Percentiles rank a stretch among this genome's conserved stretches.
Conservation (phyloP, 805 yeast genomes). For the Ogataea neopini region DNA sequence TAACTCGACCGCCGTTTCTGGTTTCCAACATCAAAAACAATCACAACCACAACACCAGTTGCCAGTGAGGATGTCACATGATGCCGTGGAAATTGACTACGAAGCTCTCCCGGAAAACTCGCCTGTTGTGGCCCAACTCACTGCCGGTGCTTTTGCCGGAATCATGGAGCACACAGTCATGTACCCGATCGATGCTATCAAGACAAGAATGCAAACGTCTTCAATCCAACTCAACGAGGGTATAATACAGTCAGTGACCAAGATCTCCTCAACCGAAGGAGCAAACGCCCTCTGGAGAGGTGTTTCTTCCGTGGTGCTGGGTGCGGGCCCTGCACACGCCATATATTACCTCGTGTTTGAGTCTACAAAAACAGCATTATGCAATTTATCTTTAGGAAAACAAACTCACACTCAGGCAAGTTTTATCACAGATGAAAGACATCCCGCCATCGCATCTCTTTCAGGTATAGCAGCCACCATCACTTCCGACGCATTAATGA, state of each 20-base stretch:
- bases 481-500: slow-evolving; percentile 95
- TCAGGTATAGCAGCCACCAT: slow-evolving; percentile 92
- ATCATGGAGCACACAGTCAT: slow-evolving; percentile 97
- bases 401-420: slow-evolving; percentile 28
- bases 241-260: slow-evolving; percentile 66
- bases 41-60: slow-evolving; percentile 5
- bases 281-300: slow-evolving; percentile 91
- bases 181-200: slow-evolving; percentile 96
- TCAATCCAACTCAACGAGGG: slow-evolving; percentile 36
- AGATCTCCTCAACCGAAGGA: slow-evolving; percentile 86
- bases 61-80: slow-evolving; percentile 22
- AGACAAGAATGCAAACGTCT: slow-evolving; percentile 86
- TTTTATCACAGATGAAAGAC: slow-evolving; percentile 62
- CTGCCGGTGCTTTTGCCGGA: slow-evolving; percentile 99
- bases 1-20: slow-evolving; percentile 6
- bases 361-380: slow-evolving; percentile 61
- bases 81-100: slow-evolving; percentile 65
- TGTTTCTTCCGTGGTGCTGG: slow-evolving; percentile 83
- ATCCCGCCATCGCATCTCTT: slow-evolving; percentile 78
- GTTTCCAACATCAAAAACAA: slow-evolving; percentile 2
- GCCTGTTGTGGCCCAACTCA: slow-evolving; percentile 74
- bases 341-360: slow-evolving; percentile 95
- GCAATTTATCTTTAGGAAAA: slow-evolving; percentile 33
- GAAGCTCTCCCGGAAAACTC: slow-evolving; percentile 90
- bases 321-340: slow-evolving; percentile 99